Conservation (phyloP, 2,329 filamentous ascomycete genomes). For the Cordyceps cateniannulata region DNA sequence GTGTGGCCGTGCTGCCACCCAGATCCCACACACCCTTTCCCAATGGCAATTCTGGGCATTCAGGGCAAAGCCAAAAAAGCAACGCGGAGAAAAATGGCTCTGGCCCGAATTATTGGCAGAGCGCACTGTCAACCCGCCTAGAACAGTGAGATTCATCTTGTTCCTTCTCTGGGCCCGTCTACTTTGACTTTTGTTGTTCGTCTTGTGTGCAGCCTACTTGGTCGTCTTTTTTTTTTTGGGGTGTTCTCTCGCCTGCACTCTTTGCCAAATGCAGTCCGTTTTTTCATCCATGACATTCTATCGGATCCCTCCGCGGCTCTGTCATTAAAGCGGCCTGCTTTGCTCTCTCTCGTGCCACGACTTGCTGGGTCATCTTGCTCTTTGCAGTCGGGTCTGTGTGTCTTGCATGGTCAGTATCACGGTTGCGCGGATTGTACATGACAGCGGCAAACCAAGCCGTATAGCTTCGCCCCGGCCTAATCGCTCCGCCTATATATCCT, state of each 20-base stretch:
- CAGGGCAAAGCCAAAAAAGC: slow-evolving; percentile 13
- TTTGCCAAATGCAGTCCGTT: slow-evolving; percentile 4
- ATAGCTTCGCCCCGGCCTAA: slow-evolving; percentile 6
- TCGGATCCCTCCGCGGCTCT: not conserved
- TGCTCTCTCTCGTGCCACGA: not conserved
- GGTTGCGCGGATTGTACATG: slow-evolving; percentile 11
- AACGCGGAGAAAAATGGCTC: slow-evolving; percentile 9
- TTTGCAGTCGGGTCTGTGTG: slow-evolving; percentile 10
- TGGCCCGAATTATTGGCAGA: not conserved
- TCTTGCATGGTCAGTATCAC: slow-evolving; percentile 8
- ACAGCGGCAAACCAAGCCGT: slow-evolving; percentile 12
- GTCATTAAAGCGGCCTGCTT: not conserved
- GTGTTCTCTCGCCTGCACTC: not conserved
- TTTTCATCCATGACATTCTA: not conserved
- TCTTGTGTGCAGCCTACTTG: not conserved
- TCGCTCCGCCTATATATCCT: slow-evolving; percentile 9
- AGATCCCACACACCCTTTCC: slow-evolving; percentile 13
- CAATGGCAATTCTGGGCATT: not conserved
- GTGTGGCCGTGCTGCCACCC: slow-evolving; percentile 4
- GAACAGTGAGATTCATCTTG: not conserved
- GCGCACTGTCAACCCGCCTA: not conserved
- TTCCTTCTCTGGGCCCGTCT: slow-evolving; percentile 9
- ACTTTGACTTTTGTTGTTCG: not conserved
- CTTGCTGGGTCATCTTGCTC: not conserved
- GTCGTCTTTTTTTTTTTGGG: not conserved